These are phyloP conservation scores for Hypoxylon rickii DNA, from an alignment of 495 filamentous ascomycete species.

Conservation along the genomic window DNA sequence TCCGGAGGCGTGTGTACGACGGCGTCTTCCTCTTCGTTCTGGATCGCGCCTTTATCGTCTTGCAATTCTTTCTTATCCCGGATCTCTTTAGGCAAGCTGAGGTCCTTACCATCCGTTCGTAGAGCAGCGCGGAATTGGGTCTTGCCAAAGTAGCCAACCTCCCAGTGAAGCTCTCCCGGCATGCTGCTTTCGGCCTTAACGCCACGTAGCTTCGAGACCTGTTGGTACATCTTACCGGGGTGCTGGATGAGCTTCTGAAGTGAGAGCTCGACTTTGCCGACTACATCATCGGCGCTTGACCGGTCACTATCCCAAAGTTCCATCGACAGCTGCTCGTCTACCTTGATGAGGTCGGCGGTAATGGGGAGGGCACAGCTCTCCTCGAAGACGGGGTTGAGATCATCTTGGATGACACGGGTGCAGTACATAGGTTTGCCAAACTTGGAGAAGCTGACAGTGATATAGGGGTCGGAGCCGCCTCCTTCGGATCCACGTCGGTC, in stretches of 20 bases:
- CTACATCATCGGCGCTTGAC: constrained; percentile 87
- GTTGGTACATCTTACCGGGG: constrained; percentile 87
- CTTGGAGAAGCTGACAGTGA: constrained; percentile 72
- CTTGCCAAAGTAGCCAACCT: constrained; percentile 92
- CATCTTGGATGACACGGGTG: constrained; percentile 91
- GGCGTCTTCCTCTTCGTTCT: constrained; percentile 76
- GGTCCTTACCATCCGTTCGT: constrained; percentile 82
- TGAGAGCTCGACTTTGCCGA: constrained; percentile 89
- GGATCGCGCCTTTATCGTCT: constrained; percentile 84
- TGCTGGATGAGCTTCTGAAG: constrained; percentile 95
- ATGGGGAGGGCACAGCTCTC: constrained; percentile 87
- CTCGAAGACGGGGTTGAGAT: constrained; percentile 91
- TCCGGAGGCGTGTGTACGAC: constrained; percentile 90
- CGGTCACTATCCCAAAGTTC: constrained; percentile 95
- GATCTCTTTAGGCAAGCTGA: constrained; percentile 70
- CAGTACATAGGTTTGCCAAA: constrained; percentile 99
- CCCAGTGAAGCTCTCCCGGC: constrained; percentile 94
- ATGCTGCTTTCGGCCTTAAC: constrained; percentile 82
- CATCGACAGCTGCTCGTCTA: constrained; percentile 86
- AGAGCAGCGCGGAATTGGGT: constrained; percentile 81
- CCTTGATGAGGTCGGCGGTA: constrained; percentile 86
- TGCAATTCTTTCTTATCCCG: constrained; percentile 77
- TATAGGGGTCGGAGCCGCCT: constrained; percentile 93
- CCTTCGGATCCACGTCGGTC: constrained; percentile 80
- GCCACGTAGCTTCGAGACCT: constrained; percentile 82